phyloP scores from a whole-genome alignment of 352 stramenopile species.

The Globisporangium sylvaticum region DNA sequence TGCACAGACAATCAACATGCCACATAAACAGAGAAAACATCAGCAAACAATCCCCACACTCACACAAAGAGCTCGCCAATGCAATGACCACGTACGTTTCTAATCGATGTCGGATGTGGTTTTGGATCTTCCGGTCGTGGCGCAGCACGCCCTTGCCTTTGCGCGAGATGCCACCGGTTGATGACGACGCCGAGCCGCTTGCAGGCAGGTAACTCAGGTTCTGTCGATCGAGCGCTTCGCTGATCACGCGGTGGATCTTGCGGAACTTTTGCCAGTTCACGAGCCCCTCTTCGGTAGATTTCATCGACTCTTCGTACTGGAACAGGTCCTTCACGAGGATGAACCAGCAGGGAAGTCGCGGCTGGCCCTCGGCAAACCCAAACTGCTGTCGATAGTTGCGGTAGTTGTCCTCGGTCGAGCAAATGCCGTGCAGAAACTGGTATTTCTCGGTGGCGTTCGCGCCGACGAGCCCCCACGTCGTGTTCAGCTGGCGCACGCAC shows the following conservation, averaged over 20 bases:
- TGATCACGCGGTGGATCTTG: conserved; percentile 80
- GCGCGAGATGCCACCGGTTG: conserved; percentile 39
- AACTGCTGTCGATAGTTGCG: conserved; percentile 82
- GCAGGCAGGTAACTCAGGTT: conserved; percentile 73
- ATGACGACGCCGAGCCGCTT: conserved; percentile 29
- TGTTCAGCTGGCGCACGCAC: conserved; percentile 80
- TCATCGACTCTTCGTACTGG: conserved; percentile 85
- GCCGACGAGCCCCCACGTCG: conserved; percentile 75
- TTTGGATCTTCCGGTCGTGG: conserved; percentile 69
- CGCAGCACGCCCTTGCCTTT: conserved; percentile 72
- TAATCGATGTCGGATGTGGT: conserved; percentile 72
- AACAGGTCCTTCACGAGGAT: conserved; percentile 88
- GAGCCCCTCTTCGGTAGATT: conserved; percentile 75
- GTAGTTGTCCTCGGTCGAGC: conserved; percentile 85
- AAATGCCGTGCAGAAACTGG: conserved; percentile 76
- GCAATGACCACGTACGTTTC: conserved; percentile 64
- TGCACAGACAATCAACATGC: conserved; percentile 23
- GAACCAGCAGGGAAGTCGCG: conserved; percentile 77
- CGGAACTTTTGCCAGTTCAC: conserved; percentile 87
- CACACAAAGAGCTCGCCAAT: not conserved
- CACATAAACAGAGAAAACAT: not conserved
- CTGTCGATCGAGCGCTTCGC: conserved; percentile 65
- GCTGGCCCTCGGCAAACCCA: conserved; percentile 68
- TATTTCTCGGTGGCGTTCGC: conserved; percentile 68
- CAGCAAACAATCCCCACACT: not conserved